phyloP scores from a whole-genome alignment of 2,329 filamentous ascomycete genomes.

The Claviceps citrina region DNA sequence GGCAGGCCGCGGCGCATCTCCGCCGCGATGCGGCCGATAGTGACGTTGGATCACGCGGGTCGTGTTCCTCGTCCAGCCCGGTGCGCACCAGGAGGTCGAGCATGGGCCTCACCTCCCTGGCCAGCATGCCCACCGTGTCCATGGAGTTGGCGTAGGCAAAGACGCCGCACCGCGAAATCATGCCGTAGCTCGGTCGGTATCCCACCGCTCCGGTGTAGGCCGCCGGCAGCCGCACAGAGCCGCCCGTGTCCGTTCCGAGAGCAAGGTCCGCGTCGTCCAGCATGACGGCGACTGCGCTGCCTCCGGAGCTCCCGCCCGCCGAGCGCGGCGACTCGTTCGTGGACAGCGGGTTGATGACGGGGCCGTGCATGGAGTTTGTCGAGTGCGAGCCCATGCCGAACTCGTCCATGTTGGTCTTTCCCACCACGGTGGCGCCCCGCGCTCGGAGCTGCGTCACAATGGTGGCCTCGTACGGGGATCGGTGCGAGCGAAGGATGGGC shows the following conservation, averaged over 20 bases:
- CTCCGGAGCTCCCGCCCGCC: constrained; percentile 81
- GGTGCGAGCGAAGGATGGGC: constrained; percentile 51
- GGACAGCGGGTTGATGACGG: constrained; percentile 39
- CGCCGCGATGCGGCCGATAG: constrained; percentile 40
- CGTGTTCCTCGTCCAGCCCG: constrained; percentile 37
- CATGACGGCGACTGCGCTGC: constrained; percentile 74
- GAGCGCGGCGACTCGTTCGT: constrained; percentile 31
- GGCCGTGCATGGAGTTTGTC: constrained; percentile 49
- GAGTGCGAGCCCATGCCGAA: constrained; percentile 93
- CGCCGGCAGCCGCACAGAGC: constrained; percentile 73
- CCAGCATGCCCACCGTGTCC: constrained; percentile 73
- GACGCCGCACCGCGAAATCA: constrained; percentile 73
- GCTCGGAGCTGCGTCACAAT: constrained; percentile 53
- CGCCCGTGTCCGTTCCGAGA: constrained; percentile 85
- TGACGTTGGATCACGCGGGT: constrained; percentile 61
- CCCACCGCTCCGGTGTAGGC: constrained; percentile 73
- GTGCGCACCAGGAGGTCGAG: constrained; percentile 36
- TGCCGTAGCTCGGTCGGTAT: constrained; percentile 84
- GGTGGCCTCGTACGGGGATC: constrained; percentile 68
- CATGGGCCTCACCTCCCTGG: constrained; percentile 35
- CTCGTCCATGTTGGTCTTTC: constrained; percentile 89
- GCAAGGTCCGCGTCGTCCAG: constrained; percentile 44
- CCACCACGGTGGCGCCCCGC: constrained; percentile 47
- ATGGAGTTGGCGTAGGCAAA: constrained; percentile 86
- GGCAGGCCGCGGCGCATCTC: constrained; percentile 23